Conservation (phyloP, 257 asterid genomes). For the Leonotis leonurus region DNA sequence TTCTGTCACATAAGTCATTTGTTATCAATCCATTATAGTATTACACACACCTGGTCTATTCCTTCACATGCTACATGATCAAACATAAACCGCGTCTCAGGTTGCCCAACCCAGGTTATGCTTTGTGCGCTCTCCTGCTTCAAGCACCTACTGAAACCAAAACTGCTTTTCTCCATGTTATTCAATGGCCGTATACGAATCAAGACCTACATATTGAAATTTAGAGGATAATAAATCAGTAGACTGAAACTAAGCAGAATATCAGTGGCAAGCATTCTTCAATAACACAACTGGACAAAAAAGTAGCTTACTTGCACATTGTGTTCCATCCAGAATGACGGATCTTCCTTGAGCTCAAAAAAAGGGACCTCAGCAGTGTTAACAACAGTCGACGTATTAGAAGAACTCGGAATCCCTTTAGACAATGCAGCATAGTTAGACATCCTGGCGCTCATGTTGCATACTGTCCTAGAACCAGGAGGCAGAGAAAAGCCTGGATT, state of each 20-base stretch:
- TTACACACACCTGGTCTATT: constrained; percentile 72
- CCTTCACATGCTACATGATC: constrained; percentile 96
- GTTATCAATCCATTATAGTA: background rate
- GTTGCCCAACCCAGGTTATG: constrained; percentile 91
- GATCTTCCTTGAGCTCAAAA: constrained; percentile 83
- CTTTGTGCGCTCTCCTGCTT: constrained; percentile 87
- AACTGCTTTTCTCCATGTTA: constrained; percentile 58
- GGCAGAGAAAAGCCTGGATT: constrained; percentile 48
- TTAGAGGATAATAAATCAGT: constrained; percentile 2
- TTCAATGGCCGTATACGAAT: constrained; percentile 84
- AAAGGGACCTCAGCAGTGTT: constrained; percentile 72
- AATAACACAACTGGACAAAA: background rate
- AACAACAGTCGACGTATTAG: constrained; percentile 39
- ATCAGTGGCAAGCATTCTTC: background rate
- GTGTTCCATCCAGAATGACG: constrained; percentile 96
- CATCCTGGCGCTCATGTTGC: constrained; percentile 45
- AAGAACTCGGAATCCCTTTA: constrained; percentile 55
- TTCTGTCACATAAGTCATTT: constrained; percentile 4
- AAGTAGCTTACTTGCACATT: constrained; percentile 72
- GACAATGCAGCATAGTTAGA: constrained; percentile 52
- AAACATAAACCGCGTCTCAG: constrained; percentile 82
- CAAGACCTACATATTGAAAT: constrained; percentile 49
- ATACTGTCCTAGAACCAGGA: constrained; percentile 55
- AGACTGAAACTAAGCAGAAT: background rate
- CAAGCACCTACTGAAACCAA: constrained; percentile 71